These are phyloP conservation scores for Colletotrichum orbiculare DNA, from an alignment of 2,329 filamentous ascomycete species.

Conservation along the genomic window DNA sequence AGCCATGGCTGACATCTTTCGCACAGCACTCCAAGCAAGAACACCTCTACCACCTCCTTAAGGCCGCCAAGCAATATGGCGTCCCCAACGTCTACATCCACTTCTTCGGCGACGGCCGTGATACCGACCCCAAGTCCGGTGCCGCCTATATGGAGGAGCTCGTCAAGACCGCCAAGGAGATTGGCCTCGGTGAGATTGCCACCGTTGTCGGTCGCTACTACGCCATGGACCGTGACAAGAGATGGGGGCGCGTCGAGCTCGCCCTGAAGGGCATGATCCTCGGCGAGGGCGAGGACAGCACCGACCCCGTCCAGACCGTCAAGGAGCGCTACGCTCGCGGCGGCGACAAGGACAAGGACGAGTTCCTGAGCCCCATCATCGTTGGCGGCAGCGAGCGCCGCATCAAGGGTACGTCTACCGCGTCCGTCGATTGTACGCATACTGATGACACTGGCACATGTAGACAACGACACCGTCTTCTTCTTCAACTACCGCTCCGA, in stretches of 20 bases:
- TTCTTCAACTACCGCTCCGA: constrained; percentile 99
- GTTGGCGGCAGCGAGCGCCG: constrained; percentile 87
- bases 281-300: constrained; percentile 87
- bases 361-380: constrained; percentile 98
- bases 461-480: constrained; percentile 93
- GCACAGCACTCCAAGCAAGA: constrained; percentile 88
- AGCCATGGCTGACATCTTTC: background rate
- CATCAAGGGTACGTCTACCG: constrained; percentile 74
- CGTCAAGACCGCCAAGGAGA: constrained; percentile 81
- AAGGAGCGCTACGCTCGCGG: constrained; percentile 87
- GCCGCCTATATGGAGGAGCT: constrained; percentile 89
- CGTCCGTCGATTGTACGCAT: too few relatives aligned
- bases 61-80: constrained; percentile 87
- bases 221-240: constrained; percentile 99
- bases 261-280: constrained; percentile 87
- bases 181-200: constrained; percentile 87
- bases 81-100: constrained; percentile 96
- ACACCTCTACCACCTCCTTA: constrained; percentile 87
- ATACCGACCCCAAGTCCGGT: constrained; percentile 96
- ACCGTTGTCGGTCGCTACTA: constrained; percentile 97
- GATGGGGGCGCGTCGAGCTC: constrained; percentile 94
- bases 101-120: constrained; percentile 98
- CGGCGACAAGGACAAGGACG: constrained; percentile 79
- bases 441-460: constrained; percentile 26
- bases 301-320: constrained; percentile 87